Evolutionary conservation across 1,139 yeast species (phyloP).

Genomic region (Diutina rugosa): DNA sequence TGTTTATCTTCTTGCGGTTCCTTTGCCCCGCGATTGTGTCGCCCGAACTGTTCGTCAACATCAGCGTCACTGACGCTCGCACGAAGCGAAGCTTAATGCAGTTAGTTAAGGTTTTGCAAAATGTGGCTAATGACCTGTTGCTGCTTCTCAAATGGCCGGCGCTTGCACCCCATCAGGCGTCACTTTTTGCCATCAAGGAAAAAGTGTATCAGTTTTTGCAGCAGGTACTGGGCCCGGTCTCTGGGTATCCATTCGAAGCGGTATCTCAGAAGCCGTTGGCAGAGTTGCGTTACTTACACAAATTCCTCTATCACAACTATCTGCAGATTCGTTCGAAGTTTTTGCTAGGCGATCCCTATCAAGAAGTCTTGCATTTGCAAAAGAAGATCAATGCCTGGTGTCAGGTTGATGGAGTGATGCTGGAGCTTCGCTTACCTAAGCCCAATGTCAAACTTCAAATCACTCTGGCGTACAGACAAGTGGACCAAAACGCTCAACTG

Average conservation of each 20-base stretch:
- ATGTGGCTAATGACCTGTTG: conserved; percentile 71
- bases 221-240: conserved; percentile 7
- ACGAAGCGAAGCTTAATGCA: conserved; percentile 68
- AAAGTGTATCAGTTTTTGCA: conserved; percentile 36
- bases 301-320: conserved; percentile 52
- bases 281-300: conserved; percentile 51
- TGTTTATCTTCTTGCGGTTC: conserved; percentile 73
- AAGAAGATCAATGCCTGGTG: conserved; percentile 15
- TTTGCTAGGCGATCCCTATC: conserved; percentile 13
- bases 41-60: conserved; percentile 54
- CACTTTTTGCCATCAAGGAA: conserved; percentile 29
- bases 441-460: conserved; percentile 38
- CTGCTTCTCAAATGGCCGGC: conserved; percentile 50
- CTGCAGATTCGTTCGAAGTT: conserved; percentile 34
- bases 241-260: conserved; percentile 18
- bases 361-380: conserved; percentile 11
- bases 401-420: conserved; percentile 17
- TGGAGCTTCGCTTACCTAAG: conserved; percentile 26
- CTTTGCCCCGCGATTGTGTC: conserved; percentile 88
- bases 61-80: conserved; percentile 30
- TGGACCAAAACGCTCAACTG: conserved; percentile 27
- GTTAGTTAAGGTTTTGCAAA: conserved; percentile 76
- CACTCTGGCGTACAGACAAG: conserved; percentile 33
- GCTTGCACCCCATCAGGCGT: conserved; percentile 25
- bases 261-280: conserved; percentile 18